Percentiles rank a stretch among this genome's conserved stretches.
These are phyloP conservation scores for Blumeriella jaapii DNA, from an alignment of 2,329 filamentous ascomycete genomes.

Conservation along the genomic window DNA sequence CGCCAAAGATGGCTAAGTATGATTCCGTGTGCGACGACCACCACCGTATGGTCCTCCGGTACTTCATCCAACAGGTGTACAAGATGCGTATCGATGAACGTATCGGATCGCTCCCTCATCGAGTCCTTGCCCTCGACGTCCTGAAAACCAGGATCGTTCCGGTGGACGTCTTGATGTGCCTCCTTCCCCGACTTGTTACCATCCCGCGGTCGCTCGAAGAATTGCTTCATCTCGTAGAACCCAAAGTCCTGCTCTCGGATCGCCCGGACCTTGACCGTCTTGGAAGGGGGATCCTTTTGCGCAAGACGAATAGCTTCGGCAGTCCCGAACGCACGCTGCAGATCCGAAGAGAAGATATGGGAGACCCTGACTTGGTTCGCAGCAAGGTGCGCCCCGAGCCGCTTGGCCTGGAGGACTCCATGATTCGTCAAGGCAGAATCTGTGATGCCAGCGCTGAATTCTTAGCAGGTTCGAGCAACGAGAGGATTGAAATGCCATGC, in stretches of 20 bases:
- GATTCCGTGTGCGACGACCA: constrained; percentile 74
- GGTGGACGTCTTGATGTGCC: constrained; percentile 29
- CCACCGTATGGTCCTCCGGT: constrained; percentile 35
- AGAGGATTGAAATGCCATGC: constrained; percentile 25
- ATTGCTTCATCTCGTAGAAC: constrained; percentile 54
- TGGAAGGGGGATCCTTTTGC: constrained; percentile 28
- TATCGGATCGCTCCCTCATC: constrained; percentile 51
- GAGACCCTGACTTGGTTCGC: constrained; percentile 50
- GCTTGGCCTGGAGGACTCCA: constrained; percentile 66
- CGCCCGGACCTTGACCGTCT: constrained; percentile 26
- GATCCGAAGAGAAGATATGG: constrained; percentile 66
- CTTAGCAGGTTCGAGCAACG: no score
- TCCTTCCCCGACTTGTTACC: constrained; percentile 28
- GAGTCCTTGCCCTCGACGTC: constrained; percentile 57
- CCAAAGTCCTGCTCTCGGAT: constrained; percentile 69
- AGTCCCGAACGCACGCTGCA: constrained; percentile 62
- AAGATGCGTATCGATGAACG: constrained; percentile 56
- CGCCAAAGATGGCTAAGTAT: constrained; percentile 61
- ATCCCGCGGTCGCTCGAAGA: constrained; percentile 31
- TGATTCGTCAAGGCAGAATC: constrained; percentile 75
- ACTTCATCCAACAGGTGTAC: constrained; percentile 36
- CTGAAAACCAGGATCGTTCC: constrained; percentile 32
- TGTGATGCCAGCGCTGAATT: constrained; percentile 67
- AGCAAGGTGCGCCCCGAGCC: constrained; percentile 56
- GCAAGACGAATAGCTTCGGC: constrained; percentile 53